phyloP scores from a whole-genome alignment of 2,329 filamentous ascomycete genomes.

The Trichophyton schoenleinii region DNA sequence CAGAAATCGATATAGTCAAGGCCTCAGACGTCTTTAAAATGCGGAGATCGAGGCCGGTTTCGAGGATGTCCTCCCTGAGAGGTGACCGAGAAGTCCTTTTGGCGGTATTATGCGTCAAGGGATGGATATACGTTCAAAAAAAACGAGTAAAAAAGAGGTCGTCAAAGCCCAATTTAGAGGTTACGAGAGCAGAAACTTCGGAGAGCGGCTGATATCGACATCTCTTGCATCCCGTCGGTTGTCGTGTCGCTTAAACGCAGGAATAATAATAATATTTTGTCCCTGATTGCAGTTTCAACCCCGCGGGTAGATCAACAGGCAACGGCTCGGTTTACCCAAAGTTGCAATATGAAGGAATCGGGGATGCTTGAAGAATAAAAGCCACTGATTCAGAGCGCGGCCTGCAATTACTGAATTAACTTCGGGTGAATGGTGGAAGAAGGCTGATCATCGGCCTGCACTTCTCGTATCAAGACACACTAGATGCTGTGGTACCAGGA shows the following conservation, averaged over 20 bases:
- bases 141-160: background rate
- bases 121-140: background rate
- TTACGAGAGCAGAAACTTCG: background rate
- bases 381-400: background rate
- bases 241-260: background rate
- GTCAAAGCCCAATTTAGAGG: background rate
- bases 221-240: slow-evolving; percentile 1
- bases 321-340: slow-evolving; percentile 1
- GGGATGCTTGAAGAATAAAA: slow-evolving; percentile 1
- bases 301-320: slow-evolving; percentile 1
- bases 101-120: background rate
- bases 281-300: background rate
- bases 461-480: slow-evolving; percentile 3
- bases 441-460: slow-evolving; percentile 1
- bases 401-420: background rate
- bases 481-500: background rate
- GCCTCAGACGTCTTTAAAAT: background rate
- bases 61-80: background rate
- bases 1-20: background rate
- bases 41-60: background rate
- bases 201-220: background rate
- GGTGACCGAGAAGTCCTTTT: background rate
- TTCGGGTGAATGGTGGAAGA: slow-evolving; percentile 1
- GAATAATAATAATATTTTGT: background rate
- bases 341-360: background rate